Conservation (phyloP, 768 basidiomycete species). For the Trichaptum fuscoviolaceum region DNA sequence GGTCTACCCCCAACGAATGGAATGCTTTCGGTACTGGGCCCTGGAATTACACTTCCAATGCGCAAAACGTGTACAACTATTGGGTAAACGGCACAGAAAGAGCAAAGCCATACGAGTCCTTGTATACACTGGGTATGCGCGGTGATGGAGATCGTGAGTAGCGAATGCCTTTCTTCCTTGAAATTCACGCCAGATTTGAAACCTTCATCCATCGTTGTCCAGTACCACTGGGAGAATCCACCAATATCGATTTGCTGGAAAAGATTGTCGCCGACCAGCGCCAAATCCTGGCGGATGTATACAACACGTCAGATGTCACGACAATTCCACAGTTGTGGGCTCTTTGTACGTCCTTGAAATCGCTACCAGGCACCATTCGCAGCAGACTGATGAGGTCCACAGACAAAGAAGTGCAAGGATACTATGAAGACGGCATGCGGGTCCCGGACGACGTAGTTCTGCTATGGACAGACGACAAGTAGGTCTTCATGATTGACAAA, state of each 20-base stretch:
- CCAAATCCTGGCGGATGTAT: slow-evolving; percentile 49
- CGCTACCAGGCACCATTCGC: not conserved
- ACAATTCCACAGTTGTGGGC: slow-evolving; percentile 63
- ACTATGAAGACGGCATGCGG: slow-evolving; percentile 56
- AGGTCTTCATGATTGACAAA: slow-evolving; percentile 14
- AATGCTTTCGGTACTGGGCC: slow-evolving; percentile 46
- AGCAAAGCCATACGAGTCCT: slow-evolving; percentile 52
- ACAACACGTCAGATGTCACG: slow-evolving; percentile 39
- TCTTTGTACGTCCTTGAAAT: slow-evolving; percentile 38
- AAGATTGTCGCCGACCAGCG: slow-evolving; percentile 58
- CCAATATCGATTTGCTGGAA: slow-evolving; percentile 47
- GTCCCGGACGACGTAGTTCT: slow-evolving; percentile 63
- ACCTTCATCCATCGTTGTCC: not conserved
- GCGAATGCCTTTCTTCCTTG: slow-evolving; percentile 3
- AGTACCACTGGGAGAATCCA: slow-evolving; percentile 50
- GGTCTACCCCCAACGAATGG: slow-evolving; percentile 66
- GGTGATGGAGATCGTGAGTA: slow-evolving; percentile 38
- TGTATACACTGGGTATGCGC: slow-evolving; percentile 68
- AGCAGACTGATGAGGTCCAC: not conserved
- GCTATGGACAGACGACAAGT: slow-evolving; percentile 74
- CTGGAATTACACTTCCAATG: slow-evolving; percentile 61
- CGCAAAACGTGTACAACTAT: slow-evolving; percentile 50
- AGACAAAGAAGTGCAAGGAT: slow-evolving; percentile 61
- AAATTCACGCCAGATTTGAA: not conserved
- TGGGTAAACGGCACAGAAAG: slow-evolving; percentile 59